phyloP scores from a whole-genome alignment of 2,329 filamentous ascomycete species.

The Apiospora hydei region DNA sequence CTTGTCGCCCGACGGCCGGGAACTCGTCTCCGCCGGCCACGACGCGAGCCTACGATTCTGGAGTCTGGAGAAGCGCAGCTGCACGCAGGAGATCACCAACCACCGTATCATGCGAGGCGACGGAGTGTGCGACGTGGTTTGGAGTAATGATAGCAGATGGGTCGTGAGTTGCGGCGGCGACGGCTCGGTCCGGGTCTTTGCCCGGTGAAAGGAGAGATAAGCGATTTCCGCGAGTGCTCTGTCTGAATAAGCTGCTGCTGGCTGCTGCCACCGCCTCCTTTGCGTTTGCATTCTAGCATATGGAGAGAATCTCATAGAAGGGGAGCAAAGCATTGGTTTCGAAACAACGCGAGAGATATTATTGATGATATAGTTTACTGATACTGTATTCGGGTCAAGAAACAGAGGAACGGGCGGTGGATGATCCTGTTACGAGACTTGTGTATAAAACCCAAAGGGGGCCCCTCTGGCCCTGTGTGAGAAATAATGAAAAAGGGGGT shows the following conservation, averaged over 20 bases:
- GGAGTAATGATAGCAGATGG: conserved; percentile 94
- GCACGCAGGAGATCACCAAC: conserved; percentile 92
- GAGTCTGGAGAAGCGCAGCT: conserved; percentile 93
- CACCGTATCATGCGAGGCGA: conserved; percentile 96
- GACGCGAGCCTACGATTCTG: conserved; percentile 96
- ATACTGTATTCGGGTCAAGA: conserved; percentile 12
- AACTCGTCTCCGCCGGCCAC: conserved; percentile 94
- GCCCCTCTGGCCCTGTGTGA: conserved; percentile 9
- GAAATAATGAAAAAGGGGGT: conserved; percentile 21
- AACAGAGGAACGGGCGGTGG: conserved; percentile 5
- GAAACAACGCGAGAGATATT: conserved; percentile 1
- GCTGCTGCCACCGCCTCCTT: background rate
- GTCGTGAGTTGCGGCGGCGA: conserved; percentile 95
- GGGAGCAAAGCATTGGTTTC: conserved; percentile 19
- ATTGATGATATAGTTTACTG: conserved; percentile 20
- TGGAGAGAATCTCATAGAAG: conserved; percentile 10
- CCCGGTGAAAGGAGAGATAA: conserved; percentile 49
- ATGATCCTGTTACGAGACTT: conserved; percentile 7
- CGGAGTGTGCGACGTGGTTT: conserved; percentile 91
- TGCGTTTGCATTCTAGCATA: conserved; percentile 21
- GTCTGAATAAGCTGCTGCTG: background rate
- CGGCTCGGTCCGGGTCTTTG: conserved; percentile 93
- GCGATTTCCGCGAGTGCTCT: background rate
- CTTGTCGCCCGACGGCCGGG: conserved; percentile 89
- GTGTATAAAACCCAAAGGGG: conserved; percentile 18